Conservation (phyloP, 257 asterid genomes). For the Gentiana macrophylla region DNA sequence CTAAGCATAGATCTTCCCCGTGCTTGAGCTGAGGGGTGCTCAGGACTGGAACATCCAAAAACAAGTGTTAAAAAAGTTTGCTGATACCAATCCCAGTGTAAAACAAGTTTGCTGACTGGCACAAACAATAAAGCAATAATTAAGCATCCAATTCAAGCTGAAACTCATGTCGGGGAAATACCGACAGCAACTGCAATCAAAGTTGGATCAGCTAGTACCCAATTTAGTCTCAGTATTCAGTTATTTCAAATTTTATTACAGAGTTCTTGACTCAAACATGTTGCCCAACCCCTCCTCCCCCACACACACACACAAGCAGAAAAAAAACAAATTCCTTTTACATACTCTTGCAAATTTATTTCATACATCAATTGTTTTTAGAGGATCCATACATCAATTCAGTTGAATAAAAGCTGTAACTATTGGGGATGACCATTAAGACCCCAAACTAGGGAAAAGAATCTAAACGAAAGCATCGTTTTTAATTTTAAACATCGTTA, state of each 20-base stretch:
- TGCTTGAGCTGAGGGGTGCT: constrained; percentile 64
- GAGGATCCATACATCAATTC: too few relatives aligned
- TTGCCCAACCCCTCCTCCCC: neutral
- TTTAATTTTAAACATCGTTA: neutral
- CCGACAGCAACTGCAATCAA: neutral
- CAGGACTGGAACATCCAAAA: constrained; percentile 46
- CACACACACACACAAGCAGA: too few relatives aligned
- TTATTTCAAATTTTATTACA: too few relatives aligned
- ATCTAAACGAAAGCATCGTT: too few relatives aligned
- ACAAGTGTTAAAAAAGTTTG: constrained; percentile 1
- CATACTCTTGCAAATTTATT: too few relatives aligned
- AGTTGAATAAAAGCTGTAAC: too few relatives aligned
- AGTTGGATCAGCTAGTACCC: neutral
- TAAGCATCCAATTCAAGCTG: neutral
- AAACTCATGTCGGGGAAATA: neutral
- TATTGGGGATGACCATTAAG: too few relatives aligned
- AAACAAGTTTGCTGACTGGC: neutral
- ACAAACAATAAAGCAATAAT: neutral
- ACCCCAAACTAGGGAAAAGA: too few relatives aligned
- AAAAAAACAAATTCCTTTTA: too few relatives aligned
- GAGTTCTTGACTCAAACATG: too few relatives aligned
- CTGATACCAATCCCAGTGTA: too few relatives aligned
- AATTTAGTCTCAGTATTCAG: neutral
- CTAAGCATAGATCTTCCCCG: constrained; percentile 91
- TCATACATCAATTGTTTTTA: too few relatives aligned